Evolutionary conservation across 805 yeast species (phyloP).

Genomic region (Saturnispora saitoi): DNA sequence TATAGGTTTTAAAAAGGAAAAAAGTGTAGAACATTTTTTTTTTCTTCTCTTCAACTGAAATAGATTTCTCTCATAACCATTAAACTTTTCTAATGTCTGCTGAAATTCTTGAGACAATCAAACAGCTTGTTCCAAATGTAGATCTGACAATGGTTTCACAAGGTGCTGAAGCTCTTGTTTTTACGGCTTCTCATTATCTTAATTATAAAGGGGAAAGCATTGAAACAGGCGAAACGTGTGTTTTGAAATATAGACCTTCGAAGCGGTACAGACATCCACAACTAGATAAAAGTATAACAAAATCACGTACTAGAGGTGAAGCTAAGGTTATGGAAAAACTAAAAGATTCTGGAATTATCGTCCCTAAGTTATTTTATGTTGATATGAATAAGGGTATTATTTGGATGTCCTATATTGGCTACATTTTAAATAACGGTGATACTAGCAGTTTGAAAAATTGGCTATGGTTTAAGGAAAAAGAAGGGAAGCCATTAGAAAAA

Average conservation of each 20-base stretch:
- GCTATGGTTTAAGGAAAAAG: slow-evolving; percentile 49
- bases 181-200: slow-evolving; percentile 57
- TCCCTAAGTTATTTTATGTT: slow-evolving; percentile 67
- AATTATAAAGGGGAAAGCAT: slow-evolving; percentile 34
- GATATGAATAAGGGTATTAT: slow-evolving; percentile 73
- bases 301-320: slow-evolving; percentile 76
- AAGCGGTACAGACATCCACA: slow-evolving; percentile 86
- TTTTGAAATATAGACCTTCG: slow-evolving; percentile 79
- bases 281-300: slow-evolving; percentile 68
- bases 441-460: slow-evolving; percentile 64
- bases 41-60: neutral
- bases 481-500: slow-evolving; percentile 18
- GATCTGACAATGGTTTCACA: slow-evolving; percentile 58
- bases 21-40: neutral
- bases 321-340: slow-evolving; percentile 64
- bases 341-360: slow-evolving; percentile 46
- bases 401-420: slow-evolving; percentile 81
- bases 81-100: slow-evolving; percentile 38
- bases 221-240: slow-evolving; percentile 30
- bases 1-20: no score
- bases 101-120: slow-evolving; percentile 37
- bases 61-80: neutral
- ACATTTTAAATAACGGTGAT: slow-evolving; percentile 38
- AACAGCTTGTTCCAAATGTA: slow-evolving; percentile 37
- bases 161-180: slow-evolving; percentile 88